Evolutionary conservation across 2,329 filamentous ascomycete genomes (phyloP), one percentile per base, ranked within the genome.

Genomic region (Bipolaris zeicola): DNA sequence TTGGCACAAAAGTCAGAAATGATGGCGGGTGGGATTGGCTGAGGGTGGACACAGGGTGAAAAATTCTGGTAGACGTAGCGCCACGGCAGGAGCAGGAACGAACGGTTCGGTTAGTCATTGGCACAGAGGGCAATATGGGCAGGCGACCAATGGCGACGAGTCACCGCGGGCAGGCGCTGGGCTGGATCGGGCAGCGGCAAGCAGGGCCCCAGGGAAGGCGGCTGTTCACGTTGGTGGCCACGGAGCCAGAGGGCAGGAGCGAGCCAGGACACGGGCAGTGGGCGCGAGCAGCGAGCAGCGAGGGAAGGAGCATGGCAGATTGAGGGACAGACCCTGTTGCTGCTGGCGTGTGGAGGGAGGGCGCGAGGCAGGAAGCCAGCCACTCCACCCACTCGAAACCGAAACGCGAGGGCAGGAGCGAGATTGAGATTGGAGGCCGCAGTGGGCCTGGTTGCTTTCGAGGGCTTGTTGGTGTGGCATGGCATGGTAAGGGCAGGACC

Each of bases 11-110:
- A 49, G 47, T 43, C 43, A 20, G 49, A 62, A 69, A 72, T 70
- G 71, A 70, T 70, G 55, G 67, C 62, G 68, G 67, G 62, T 51
- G 46, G 63, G 38, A 74, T 74, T 74, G 67, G 69, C 66, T 65
- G 64, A 67, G 39, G 22, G 62, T 60, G 55, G 61, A 60, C 54
- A 65, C 61, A 65, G 53, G 70, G 58, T 70, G 47, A 66, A 75
- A 72, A 71, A 70, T 63, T 68, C 64, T 68, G 55, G 58, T 44
- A 55, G 62, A 52, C 58, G 55, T 63, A 66, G 66, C 67, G 64
- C 64, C 65, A 72, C 67, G 70, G 65, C n/a, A 66, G 55, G 58
- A 57, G 46, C 41, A 41, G 50, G 37, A 44, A 54, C 37, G 60
- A 66, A 60, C 54, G 57, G 50, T 52, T 57, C 42, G 44, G 68